Evolutionary conservation across 2,329 filamentous ascomycete genomes (phyloP).

Genomic region (Sporothrix brunneoviolacea): DNA sequence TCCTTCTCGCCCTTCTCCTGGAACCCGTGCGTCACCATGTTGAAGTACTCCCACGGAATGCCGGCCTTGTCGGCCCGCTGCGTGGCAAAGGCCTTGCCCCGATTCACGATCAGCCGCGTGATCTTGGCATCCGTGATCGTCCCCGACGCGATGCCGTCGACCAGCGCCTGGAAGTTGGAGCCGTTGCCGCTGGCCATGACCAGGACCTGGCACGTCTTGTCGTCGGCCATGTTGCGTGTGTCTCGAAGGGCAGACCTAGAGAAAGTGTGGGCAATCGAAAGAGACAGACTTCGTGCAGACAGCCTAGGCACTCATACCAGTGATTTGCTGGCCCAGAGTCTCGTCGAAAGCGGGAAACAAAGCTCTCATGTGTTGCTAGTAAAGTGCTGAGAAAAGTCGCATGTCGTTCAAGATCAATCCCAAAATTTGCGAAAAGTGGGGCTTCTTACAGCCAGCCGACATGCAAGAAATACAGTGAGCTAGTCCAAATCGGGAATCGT

Average conservation of each 20-base stretch:
- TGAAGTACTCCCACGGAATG: constrained; percentile 76
- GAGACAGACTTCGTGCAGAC: background rate
- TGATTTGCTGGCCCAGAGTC: too few species aligned
- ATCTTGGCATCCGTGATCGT: constrained; percentile 37
- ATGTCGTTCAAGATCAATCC: too few species aligned
- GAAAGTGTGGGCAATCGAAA: background rate
- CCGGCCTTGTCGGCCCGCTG: constrained; percentile 37
- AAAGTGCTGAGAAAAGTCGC: too few species aligned
- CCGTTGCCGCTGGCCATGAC: constrained; percentile 69
- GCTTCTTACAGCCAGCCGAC: too few species aligned
- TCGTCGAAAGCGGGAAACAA: too few species aligned
- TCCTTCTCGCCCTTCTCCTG: constrained; percentile 53
- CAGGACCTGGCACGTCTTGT: constrained; percentile 44
- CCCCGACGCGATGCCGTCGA: constrained; percentile 38
- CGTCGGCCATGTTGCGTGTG: constrained; percentile 1
- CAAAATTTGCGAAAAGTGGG: too few species aligned
- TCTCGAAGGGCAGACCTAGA: background rate
- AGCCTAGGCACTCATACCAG: too few species aligned
- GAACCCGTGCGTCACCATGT: constrained; percentile 67
- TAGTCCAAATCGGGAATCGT: too few species aligned
- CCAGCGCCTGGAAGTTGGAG: constrained; percentile 71
- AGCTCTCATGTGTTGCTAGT: too few species aligned
- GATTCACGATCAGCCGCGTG: constrained; percentile 41
- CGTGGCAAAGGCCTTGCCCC: constrained; percentile 40
- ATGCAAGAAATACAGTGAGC: too few species aligned